These are phyloP conservation scores for Stagonosporopsis chrysanthemi DNA, from an alignment of 2,329 filamentous ascomycete genomes.

Conservation along the genomic window DNA sequence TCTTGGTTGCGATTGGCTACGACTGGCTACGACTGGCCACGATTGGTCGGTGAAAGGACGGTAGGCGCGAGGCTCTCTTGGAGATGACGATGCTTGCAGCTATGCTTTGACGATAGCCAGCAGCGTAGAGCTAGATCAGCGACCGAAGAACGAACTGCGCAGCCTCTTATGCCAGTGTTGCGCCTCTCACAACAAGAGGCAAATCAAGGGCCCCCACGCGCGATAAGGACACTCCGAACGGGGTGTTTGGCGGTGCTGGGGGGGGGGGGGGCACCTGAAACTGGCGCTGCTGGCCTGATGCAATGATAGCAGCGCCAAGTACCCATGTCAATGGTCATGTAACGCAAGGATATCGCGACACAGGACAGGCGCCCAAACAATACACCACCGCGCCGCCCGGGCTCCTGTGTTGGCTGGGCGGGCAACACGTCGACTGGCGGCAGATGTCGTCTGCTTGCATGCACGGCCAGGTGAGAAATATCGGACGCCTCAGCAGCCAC, in stretches of 20 bases:
- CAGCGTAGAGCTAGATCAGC: constrained; percentile 1
- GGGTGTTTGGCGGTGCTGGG: constrained; percentile 7
- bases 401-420: constrained; percentile 11
- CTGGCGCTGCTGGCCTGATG: constrained; percentile 18
- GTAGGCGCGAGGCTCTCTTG: neutral
- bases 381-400: constrained; percentile 17
- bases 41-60: constrained; percentile 1
- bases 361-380: constrained; percentile 17
- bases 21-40: neutral
- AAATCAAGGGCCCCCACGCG: constrained; percentile 20
- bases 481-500: constrained; percentile 26
- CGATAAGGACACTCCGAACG: constrained; percentile 24
- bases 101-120: constrained; percentile 2
- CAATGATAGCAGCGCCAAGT: constrained; percentile 18
- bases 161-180: constrained; percentile 23
- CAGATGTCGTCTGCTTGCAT: constrained; percentile 3
- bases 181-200: neutral
- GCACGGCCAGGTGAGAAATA: constrained; percentile 11
- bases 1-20: constrained; percentile 5
- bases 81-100: constrained; percentile 2
- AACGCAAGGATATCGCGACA: constrained; percentile 19
- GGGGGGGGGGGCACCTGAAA: constrained; percentile 29
- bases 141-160: constrained; percentile 15
- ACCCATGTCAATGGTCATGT: constrained; percentile 17
- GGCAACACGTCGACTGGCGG: constrained; percentile 2